Conservation (phyloP, 176 grass and related monocot species). For the Bonia amplexicaulis region DNA sequence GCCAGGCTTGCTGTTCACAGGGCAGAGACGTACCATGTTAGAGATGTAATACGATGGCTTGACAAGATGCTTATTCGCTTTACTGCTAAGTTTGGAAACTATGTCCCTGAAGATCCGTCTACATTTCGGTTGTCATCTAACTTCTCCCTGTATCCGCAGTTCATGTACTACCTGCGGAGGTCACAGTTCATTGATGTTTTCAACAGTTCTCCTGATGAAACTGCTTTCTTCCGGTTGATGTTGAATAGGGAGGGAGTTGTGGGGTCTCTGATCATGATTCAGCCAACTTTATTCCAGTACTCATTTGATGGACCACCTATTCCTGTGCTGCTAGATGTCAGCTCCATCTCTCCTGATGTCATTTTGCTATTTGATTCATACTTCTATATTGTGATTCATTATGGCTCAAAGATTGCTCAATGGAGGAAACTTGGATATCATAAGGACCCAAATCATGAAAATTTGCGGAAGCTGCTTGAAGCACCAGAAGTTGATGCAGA, state of each 20-base stretch:
- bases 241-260: constrained; percentile 94
- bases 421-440: constrained; percentile 93
- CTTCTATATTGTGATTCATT: constrained; percentile 91
- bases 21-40: constrained; percentile 75
- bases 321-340: constrained; percentile 91
- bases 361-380: constrained; percentile 98
- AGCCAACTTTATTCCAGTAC: constrained; percentile 94
- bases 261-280: constrained; percentile 90
- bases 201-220: constrained; percentile 95
- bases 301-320: constrained; percentile 97
- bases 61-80: constrained; percentile 99
- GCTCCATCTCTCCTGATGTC: constrained; percentile 86
- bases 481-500: constrained; percentile 87
- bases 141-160: constrained; percentile 93
- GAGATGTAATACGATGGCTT: constrained; percentile 95
- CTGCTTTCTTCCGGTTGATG: constrained; percentile 92
- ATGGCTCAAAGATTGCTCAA: constrained; percentile 96
- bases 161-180: constrained; percentile 92
- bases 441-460: constrained; percentile 79
- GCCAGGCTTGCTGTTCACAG: constrained; percentile 83
- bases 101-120: constrained; percentile 87
- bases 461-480: constrained; percentile 84
- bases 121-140: constrained; percentile 83
- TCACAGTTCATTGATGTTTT: constrained; percentile 99
- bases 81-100: constrained; percentile 96